Evolutionary conservation across 208 protist genomes (phyloP).

Genomic region (Leishmania tropica): DNA sequence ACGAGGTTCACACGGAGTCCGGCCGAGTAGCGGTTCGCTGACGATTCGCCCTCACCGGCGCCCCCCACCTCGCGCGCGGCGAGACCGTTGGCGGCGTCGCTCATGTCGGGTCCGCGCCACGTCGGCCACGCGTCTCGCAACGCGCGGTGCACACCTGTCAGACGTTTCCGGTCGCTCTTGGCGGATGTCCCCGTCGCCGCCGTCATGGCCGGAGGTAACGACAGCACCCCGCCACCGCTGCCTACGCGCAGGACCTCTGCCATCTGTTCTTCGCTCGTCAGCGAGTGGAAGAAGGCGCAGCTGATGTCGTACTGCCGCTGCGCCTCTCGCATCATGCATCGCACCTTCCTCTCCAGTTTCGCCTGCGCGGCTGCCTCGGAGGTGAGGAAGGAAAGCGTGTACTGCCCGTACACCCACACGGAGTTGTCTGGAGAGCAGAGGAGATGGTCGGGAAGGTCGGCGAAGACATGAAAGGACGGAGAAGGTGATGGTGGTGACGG

Average conservation of each 20-base stretch:
- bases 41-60: not conserved
- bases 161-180: not conserved
- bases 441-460: conserved; percentile 59
- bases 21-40: conserved; percentile 7
- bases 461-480: conserved; percentile 42
- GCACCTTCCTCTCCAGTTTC: conserved; percentile 40
- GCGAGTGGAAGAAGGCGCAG: conserved; percentile 22
- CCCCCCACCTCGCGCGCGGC: not conserved
- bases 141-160: not conserved
- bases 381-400: conserved; percentile 54
- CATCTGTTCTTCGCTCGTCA: conserved; percentile 28
- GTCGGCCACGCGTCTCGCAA: conserved; percentile 16
- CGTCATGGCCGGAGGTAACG: not conserved
- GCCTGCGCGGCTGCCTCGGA: conserved; percentile 38
- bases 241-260: conserved; percentile 37
- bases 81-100: not conserved
- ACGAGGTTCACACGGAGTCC: conserved; percentile 31
- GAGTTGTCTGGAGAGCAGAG: conserved; percentile 71
- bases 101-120: not conserved
- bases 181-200: not conserved
- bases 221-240: not conserved
- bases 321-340: conserved; percentile 46
- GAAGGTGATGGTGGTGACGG: not conserved
- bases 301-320: conserved; percentile 35
- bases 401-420: conserved; percentile 62